A percentile compares a stretch with the other conserved stretches of the same genome.
Conservation (phyloP, 1,284 basidiomycete genomes). For the Coriolopsis trogii region DNA sequence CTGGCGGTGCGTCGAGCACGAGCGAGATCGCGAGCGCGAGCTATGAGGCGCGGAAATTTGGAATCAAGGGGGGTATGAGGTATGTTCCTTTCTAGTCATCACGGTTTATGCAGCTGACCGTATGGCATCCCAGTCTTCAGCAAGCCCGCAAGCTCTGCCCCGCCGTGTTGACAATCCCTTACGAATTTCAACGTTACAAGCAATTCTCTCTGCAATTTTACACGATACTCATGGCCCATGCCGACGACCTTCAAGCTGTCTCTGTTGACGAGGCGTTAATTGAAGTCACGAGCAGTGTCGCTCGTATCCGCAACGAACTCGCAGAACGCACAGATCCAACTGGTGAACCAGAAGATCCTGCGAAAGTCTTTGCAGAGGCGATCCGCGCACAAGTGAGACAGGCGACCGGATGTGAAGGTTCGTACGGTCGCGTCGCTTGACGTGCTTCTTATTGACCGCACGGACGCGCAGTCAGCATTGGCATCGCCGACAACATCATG, state of each 20-base stretch:
- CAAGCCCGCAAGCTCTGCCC: slow-evolving; percentile 84
- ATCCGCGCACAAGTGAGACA: slow-evolving; percentile 79
- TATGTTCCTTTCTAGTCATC: slow-evolving; percentile 23
- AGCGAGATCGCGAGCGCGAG: slow-evolving; percentile 95
- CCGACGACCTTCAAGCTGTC: slow-evolving; percentile 93
- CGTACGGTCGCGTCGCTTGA: slow-evolving; percentile 8
- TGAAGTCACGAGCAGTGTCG: slow-evolving; percentile 79
- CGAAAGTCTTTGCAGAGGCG: slow-evolving; percentile 78
- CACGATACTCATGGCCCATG: slow-evolving; percentile 85
- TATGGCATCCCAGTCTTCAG: slow-evolving; percentile 58
- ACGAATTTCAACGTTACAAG: slow-evolving; percentile 89
- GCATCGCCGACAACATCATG: slow-evolving; percentile 90
- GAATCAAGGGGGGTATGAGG: slow-evolving; percentile 96
- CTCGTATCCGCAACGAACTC: slow-evolving; percentile 39
- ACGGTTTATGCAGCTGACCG: background rate
- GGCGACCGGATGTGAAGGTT: slow-evolving; percentile 86
- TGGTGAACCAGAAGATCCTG: slow-evolving; percentile 46
- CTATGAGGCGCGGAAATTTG: slow-evolving; percentile 89
- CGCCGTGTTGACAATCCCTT: slow-evolving; percentile 81
- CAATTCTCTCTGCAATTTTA: slow-evolving; percentile 86
- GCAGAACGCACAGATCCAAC: slow-evolving; percentile 13
- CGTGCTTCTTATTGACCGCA: background rate
- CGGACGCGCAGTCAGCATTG: slow-evolving; percentile 73
- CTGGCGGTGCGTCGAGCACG: slow-evolving; percentile 74
- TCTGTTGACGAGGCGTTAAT: slow-evolving; percentile 96